A percentile compares a stretch with the other conserved stretches of the same genome.
These are phyloP conservation scores for Spathaspora passalidarum DNA, from an alignment of 805 yeast species.

Conservation along the genomic window DNA sequence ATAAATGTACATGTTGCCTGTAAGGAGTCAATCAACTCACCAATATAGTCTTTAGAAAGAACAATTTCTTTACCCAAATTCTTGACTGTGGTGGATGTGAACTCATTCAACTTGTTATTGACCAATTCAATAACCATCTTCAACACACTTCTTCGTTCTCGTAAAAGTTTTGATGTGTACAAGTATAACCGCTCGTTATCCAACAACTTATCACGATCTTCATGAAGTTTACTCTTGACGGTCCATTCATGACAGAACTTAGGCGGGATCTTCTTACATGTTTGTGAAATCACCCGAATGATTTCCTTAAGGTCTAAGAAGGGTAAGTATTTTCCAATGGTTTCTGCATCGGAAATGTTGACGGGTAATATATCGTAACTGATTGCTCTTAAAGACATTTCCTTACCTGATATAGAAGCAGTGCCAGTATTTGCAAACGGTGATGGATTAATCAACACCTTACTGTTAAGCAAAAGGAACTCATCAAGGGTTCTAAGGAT, in stretches of 20 bases:
- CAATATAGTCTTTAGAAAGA: slow-evolving; percentile 28
- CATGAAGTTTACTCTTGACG: slow-evolving; percentile 29
- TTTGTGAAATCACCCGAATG: slow-evolving; percentile 45
- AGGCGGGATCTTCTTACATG: slow-evolving; percentile 36
- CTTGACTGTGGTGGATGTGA: slow-evolving; percentile 26
- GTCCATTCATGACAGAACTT: slow-evolving; percentile 13
- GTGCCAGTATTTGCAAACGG: slow-evolving; percentile 20
- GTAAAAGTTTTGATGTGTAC: slow-evolving; percentile 39
- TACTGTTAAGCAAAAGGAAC: slow-evolving; percentile 31
- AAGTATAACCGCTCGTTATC: slow-evolving; percentile 28
- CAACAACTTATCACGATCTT: slow-evolving; percentile 29
- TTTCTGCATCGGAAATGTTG: slow-evolving; percentile 37
- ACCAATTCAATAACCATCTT: slow-evolving; percentile 45
- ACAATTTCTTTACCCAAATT: slow-evolving; percentile 39
- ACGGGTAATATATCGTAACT: slow-evolving; percentile 32
- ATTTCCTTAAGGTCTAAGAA: slow-evolving; percentile 42
- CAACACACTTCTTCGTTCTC: slow-evolving; percentile 52
- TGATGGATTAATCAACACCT: slow-evolving; percentile 26
- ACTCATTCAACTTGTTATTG: slow-evolving; percentile 33
- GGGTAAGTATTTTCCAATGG: slow-evolving; percentile 35
- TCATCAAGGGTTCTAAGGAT: slow-evolving; percentile 38
- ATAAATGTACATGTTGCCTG: slow-evolving; percentile 10
- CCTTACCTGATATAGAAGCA: slow-evolving; percentile 13
- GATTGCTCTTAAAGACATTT: slow-evolving; percentile 40
- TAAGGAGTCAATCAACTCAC: slow-evolving; percentile 17